phyloP scores from a whole-genome alignment of 768 basidiomycete genomes.

The Boletus rubroflammeus region DNA sequence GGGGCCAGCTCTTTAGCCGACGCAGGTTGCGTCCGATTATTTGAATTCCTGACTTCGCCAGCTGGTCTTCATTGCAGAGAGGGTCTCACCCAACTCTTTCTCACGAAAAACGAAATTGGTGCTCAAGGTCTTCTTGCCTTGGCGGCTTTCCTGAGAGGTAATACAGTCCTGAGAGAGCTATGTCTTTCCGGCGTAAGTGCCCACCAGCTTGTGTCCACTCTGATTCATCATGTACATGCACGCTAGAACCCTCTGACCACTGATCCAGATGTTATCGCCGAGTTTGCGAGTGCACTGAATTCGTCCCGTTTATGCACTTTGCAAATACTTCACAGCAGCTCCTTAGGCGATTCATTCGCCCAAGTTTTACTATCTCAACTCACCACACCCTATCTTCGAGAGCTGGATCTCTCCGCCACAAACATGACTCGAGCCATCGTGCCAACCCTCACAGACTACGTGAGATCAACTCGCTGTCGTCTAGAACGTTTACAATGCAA shows the following conservation, averaged over 20 bases:
- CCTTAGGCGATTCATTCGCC: constrained; percentile 50
- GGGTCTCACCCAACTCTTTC: constrained; percentile 48
- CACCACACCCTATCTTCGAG: constrained; percentile 44
- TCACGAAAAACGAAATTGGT: constrained; percentile 56
- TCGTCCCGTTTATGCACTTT: constrained; percentile 49
- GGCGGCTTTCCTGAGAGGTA: constrained; percentile 45
- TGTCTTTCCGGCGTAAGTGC: constrained; percentile 56
- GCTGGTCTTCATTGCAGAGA: constrained; percentile 40
- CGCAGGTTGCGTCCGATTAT: constrained; percentile 52
- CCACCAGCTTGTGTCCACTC: not conserved
- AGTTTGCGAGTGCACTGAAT: constrained; percentile 51
- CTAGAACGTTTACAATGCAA: constrained; percentile 51
- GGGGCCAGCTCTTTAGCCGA: constrained; percentile 57
- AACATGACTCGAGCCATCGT: constrained; percentile 42
- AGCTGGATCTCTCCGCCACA: constrained; percentile 54
- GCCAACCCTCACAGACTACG: constrained; percentile 43
- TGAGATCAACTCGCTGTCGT: constrained; percentile 48
- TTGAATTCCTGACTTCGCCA: constrained; percentile 50
- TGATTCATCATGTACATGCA: constrained; percentile 11
- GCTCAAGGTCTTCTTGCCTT: constrained; percentile 54
- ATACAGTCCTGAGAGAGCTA: constrained; percentile 44
- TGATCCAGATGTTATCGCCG: constrained; percentile 32
- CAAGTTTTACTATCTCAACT: constrained; percentile 48
- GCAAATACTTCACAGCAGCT: constrained; percentile 47
- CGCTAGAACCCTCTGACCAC: constrained; percentile 40